A percentile compares a stretch with the other conserved stretches of the same genome.
Evolutionary conservation across 345 rosid genomes (phyloP).

Genomic region (Salix dunnii): DNA sequence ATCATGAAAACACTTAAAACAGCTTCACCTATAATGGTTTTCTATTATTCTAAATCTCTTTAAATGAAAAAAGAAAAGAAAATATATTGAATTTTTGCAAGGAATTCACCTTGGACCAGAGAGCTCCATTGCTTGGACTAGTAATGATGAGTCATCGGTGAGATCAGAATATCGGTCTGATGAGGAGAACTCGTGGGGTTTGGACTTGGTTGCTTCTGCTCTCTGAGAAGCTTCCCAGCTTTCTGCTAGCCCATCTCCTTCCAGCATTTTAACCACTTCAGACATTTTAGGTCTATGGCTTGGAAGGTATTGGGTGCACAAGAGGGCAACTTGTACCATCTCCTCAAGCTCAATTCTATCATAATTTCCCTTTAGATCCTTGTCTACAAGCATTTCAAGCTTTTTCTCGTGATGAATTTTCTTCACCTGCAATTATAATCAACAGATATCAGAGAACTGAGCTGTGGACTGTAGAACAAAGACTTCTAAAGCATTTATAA

Average conservation of each 20-base stretch:
- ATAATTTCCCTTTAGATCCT: conserved; percentile 69
- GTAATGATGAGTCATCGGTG: conserved; percentile 86
- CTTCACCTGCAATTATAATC: conserved; percentile 49
- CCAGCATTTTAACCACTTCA: conserved; percentile 94
- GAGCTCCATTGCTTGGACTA: conserved; percentile 97
- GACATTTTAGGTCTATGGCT: conserved; percentile 92
- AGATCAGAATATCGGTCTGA: conserved; percentile 94
- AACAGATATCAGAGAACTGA: background rate
- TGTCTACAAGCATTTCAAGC: conserved; percentile 80
- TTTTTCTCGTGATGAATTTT: conserved; percentile 91
- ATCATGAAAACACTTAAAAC: background rate
- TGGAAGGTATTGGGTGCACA: conserved; percentile 89
- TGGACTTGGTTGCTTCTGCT: conserved; percentile 55
- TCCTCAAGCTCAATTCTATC: conserved; percentile 93
- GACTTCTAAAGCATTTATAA: background rate
- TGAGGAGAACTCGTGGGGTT: conserved; percentile 71
- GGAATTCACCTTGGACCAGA: conserved; percentile 86
- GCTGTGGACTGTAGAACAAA: background rate
- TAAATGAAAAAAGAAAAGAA: background rate
- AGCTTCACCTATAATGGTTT: conserved; percentile 17
- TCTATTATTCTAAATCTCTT: conserved; percentile 8
- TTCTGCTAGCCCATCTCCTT: conserved; percentile 96
- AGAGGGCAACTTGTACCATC: conserved; percentile 83
- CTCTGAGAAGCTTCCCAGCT: conserved; percentile 98
- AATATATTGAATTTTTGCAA: background rate